Percentiles rank a stretch among this genome's conserved stretches.
Conservation (phyloP, 2,329 filamentous ascomycete species). For the Colletotrichum orbiculare region DNA sequence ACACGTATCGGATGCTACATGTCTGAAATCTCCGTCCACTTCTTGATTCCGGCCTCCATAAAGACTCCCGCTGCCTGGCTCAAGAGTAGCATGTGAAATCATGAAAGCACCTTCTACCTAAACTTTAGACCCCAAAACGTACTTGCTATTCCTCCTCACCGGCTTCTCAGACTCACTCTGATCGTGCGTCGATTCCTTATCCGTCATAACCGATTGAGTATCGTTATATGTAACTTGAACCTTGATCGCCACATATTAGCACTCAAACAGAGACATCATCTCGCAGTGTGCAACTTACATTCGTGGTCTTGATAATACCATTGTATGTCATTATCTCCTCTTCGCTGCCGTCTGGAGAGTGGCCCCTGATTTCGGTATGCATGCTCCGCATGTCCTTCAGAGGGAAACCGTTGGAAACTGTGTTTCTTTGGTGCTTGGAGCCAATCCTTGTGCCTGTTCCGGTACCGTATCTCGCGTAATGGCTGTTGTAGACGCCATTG, state of each 20-base stretch:
- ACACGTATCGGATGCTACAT: no score
- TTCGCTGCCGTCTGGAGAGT: constrained; percentile 47
- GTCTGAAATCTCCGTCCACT: no score
- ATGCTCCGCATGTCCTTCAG: constrained; percentile 42
- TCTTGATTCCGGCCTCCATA: no score
- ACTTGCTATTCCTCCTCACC: constrained; percentile 1
- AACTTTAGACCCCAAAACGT: neutral
- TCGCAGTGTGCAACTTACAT: neutral
- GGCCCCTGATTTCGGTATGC: constrained; percentile 46
- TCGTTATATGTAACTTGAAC: constrained; percentile 22
- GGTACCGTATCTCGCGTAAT: constrained; percentile 41
- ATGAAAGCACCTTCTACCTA: no score
- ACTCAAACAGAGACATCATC: no score
- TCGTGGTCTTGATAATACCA: constrained; percentile 45
- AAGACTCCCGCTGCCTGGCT: no score
- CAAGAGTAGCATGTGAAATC: no score
- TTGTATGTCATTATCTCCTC: constrained; percentile 55
- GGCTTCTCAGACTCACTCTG: neutral
- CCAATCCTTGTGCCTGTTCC: constrained; percentile 38
- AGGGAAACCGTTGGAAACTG: constrained; percentile 20
- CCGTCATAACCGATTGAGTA: constrained; percentile 10
- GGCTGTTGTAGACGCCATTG: constrained; percentile 34
- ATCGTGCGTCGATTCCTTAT: constrained; percentile 7
- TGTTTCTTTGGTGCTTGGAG: constrained; percentile 34
- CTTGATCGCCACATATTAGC: neutral